Conservation (phyloP, 1,139 yeast species). For the Kazachstania sp. region DNA sequence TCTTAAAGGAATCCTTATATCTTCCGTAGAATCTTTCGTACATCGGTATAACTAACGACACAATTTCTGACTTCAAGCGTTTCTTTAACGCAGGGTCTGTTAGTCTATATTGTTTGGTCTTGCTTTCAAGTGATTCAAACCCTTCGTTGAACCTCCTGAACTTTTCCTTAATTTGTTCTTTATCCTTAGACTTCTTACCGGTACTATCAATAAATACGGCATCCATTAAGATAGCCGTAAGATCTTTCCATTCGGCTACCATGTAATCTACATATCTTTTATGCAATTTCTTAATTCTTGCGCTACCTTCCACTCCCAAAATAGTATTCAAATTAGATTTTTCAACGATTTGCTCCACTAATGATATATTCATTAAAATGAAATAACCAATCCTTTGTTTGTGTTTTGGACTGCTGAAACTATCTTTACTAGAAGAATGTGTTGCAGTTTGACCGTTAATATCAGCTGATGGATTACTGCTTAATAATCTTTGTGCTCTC, state of each 20-base stretch:
- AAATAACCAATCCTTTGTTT: conserved; percentile 54
- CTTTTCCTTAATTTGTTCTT: conserved; percentile 77
- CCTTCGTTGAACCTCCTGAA: conserved; percentile 75
- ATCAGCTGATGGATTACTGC: neutral
- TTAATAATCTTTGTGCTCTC: conserved; percentile 39
- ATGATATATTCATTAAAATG: conserved; percentile 59
- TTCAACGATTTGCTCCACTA: conserved; percentile 66
- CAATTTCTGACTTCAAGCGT: conserved; percentile 24
- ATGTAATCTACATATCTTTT: conserved; percentile 70
- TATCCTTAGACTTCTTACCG: conserved; percentile 53
- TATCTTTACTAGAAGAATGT: conserved; percentile 2
- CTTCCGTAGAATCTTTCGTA: conserved; percentile 64
- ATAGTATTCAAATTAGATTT: conserved; percentile 49
- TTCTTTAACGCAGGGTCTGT: conserved; percentile 59
- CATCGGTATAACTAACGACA: conserved; percentile 64
- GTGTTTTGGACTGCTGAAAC: conserved; percentile 15
- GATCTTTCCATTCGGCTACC: conserved; percentile 75
- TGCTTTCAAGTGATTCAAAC: conserved; percentile 62
- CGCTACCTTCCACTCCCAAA: conserved; percentile 52
- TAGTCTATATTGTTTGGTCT: conserved; percentile 55
- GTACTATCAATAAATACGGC: conserved; percentile 48
- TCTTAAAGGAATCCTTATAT: conserved; percentile 29
- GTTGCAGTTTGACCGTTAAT: neutral
- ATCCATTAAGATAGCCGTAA: conserved; percentile 69
- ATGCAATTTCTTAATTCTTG: conserved; percentile 58